These are phyloP conservation scores for Alternaria alternata DNA, from an alignment of 2,329 filamentous ascomycete genomes.

Conservation along the genomic window DNA sequence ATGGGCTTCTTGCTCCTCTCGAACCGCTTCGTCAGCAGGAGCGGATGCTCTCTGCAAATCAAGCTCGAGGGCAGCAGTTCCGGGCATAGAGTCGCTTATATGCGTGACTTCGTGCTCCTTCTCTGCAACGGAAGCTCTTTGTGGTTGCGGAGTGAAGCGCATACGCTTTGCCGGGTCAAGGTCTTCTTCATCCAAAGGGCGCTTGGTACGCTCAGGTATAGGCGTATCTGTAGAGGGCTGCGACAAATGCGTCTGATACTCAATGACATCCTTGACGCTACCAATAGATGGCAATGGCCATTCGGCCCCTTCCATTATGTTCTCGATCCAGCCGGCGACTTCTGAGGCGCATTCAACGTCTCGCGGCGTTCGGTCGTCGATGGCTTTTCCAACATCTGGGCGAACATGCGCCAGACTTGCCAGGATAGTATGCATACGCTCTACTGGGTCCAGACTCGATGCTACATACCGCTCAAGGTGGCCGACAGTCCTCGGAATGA, in stretches of 20 bases:
- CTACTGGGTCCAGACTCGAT: conserved; percentile 19
- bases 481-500: conserved; percentile 53
- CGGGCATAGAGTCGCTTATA: conserved; percentile 54
- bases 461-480: conserved; percentile 55
- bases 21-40: conserved; percentile 9
- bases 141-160: conserved; percentile 45
- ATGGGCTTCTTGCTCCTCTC: conserved; percentile 17
- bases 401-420: conserved; percentile 47
- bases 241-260: conserved; percentile 39
- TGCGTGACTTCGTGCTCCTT: conserved; percentile 46
- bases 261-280: conserved; percentile 40
- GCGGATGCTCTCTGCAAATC: conserved; percentile 20
- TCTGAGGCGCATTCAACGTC: conserved; percentile 34
- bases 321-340: conserved; percentile 37
- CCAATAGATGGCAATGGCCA: conserved; percentile 47
- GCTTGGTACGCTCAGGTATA: conserved; percentile 34
- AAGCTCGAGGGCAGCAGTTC: conserved; percentile 27
- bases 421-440: conserved; percentile 48
- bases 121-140: conserved; percentile 10
- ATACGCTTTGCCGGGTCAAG: conserved; percentile 44
- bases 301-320: conserved; percentile 12
- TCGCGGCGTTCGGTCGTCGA: conserved; percentile 38
- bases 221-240: conserved; percentile 27
- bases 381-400: conserved; percentile 41
- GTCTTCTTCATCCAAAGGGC: conserved; percentile 37